Conservation (phyloP, 805 yeast species). For the Pichia gijzeniarum region DNA sequence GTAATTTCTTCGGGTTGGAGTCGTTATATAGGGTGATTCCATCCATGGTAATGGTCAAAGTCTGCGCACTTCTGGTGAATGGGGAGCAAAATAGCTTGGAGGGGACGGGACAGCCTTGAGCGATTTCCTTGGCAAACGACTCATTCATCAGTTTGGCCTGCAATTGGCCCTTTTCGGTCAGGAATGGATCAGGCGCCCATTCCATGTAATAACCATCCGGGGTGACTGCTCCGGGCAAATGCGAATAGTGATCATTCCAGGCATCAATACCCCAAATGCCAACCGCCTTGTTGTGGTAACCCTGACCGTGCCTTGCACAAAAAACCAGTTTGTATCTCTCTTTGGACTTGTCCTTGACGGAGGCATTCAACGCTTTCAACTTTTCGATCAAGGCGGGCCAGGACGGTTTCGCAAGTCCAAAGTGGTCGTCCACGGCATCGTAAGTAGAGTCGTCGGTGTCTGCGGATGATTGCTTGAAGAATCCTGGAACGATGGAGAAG, state of each 20-base stretch:
- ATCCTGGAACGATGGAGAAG: constrained; percentile 43
- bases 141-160: constrained; percentile 48
- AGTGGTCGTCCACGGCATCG: constrained; percentile 35
- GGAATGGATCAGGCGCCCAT: constrained; percentile 57
- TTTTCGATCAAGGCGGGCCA: constrained; percentile 36
- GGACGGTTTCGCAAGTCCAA: constrained; percentile 36
- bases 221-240: constrained; percentile 32
- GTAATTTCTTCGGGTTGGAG: constrained; percentile 9
- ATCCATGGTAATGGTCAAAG: constrained; percentile 47
- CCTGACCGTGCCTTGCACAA: constrained; percentile 66
- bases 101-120: constrained; percentile 48
- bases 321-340: constrained; percentile 44
- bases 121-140: constrained; percentile 39
- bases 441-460: constrained; percentile 42
- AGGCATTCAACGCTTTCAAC: constrained; percentile 32
- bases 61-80: constrained; percentile 55
- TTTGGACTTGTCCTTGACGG: constrained; percentile 25
- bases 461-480: constrained; percentile 41
- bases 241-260: constrained; percentile 56
- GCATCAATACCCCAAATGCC: constrained; percentile 46
- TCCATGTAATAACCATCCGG: constrained; percentile 41
- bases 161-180: constrained; percentile 47
- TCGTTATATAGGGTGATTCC: constrained; percentile 30
- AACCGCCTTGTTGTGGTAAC: constrained; percentile 54
- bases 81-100: constrained; percentile 53